A percentile compares a stretch with the other conserved stretches of the same genome.
Conservation (phyloP, 108 stramenopile genomes). For the Cylindrotheca fusiformis region DNA sequence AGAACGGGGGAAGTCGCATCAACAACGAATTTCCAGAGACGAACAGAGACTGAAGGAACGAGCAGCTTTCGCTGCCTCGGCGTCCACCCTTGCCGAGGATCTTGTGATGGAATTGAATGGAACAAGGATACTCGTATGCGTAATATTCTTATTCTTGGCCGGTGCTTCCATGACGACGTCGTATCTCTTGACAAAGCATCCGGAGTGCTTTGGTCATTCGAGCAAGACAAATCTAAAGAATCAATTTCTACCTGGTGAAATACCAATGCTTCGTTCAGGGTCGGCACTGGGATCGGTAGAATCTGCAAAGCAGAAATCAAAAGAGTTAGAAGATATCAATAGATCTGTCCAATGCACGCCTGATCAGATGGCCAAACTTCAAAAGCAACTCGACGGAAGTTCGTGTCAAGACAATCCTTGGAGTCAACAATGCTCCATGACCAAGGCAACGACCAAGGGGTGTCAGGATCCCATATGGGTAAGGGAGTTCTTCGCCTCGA, state of each 20-base stretch:
- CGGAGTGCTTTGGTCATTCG: constrained; percentile 4
- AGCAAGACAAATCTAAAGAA: background rate
- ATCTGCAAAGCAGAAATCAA: background rate
- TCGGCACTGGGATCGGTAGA: background rate
- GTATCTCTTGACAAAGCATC: constrained; percentile 4
- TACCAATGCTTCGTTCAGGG: background rate
- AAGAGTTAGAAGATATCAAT: background rate
- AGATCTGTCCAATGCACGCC: background rate
- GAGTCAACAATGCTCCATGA: background rate
- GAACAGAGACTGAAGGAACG: background rate
- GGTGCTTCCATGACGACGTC: constrained; percentile 13
- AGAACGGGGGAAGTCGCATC: no score
- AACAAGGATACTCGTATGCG: background rate
- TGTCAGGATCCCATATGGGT: constrained; percentile 8
- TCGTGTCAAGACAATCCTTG: background rate
- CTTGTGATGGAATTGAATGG: constrained; percentile 2
- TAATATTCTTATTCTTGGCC: constrained; percentile 4
- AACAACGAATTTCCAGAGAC: no score
- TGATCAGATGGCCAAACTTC: background rate
- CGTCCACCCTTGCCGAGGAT: background rate
- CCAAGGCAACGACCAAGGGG: background rate
- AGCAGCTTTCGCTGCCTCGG: background rate
- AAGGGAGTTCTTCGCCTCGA: constrained; percentile 1
- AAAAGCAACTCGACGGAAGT: background rate
- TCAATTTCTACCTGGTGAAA: background rate